These are phyloP conservation scores for Starmerella bombicola DNA, from an alignment of 805 yeast genomes.

Conservation along the genomic window DNA sequence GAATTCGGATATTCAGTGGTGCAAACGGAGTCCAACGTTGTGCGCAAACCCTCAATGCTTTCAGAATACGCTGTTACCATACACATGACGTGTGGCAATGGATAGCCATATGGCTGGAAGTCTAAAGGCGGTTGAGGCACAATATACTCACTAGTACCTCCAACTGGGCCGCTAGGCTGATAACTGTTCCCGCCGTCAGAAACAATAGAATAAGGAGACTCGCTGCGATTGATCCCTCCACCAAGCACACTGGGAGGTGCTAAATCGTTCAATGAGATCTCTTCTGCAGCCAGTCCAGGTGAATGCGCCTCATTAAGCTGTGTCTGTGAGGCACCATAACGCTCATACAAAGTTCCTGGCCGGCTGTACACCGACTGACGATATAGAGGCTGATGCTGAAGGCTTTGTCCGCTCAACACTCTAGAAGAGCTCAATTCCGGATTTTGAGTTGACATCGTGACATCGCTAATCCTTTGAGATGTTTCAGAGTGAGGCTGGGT, in stretches of 20 bases:
- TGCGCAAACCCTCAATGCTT: constrained; percentile 71
- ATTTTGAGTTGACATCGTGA: constrained; percentile 28
- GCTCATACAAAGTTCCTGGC: constrained; percentile 3
- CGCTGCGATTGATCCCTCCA: constrained; percentile 3
- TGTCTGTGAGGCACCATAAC: constrained; percentile 12
- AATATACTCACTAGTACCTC: constrained; percentile 41
- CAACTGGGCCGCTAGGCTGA: constrained; percentile 22
- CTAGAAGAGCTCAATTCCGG: constrained; percentile 26
- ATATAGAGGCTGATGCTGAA: constrained; percentile 23
- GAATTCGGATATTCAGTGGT: constrained; percentile 93
- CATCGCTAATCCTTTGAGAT: constrained; percentile 13
- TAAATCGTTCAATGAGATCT: constrained; percentile 10
- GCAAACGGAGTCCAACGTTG: constrained; percentile 85
- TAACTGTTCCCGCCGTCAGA: constrained; percentile 5
- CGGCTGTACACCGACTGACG: constrained; percentile 20
- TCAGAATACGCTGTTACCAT: constrained; percentile 92
- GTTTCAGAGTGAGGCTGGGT: constrained; percentile 11
- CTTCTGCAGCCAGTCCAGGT: constrained; percentile 22
- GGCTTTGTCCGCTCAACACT: constrained; percentile 27
- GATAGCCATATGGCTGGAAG: constrained; percentile 75
- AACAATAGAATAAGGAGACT: constrained; percentile 7
- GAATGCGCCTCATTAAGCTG: constrained; percentile 22
- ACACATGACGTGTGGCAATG: constrained; percentile 62
- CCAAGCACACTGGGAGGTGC: constrained; percentile 15
- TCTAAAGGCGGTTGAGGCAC: constrained; percentile 86